Conservation (phyloP, 2,329 filamentous ascomycete species). For the Aphanoascus verrucosus region DNA sequence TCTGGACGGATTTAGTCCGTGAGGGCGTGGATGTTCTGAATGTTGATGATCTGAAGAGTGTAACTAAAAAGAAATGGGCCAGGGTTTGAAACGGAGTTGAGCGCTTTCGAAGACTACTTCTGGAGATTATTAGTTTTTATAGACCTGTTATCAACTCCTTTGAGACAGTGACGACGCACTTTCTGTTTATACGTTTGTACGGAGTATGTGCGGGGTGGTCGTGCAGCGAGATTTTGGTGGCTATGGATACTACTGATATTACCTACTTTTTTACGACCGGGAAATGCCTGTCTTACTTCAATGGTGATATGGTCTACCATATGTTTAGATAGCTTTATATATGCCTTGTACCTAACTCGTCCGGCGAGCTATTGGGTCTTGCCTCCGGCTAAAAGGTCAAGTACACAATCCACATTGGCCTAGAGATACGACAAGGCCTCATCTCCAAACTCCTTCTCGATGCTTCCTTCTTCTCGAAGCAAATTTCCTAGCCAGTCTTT, state of each 20-base stretch:
- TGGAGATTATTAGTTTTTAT: neutral
- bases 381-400: neutral
- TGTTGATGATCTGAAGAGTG: conserved; percentile 46
- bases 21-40: conserved; percentile 49
- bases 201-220: no score
- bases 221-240: no score
- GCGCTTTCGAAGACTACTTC: neutral
- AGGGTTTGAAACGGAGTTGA: neutral
- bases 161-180: no score
- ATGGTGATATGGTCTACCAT: no score
- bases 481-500: conserved; percentile 69
- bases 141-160: no score
- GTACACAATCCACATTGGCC: neutral
- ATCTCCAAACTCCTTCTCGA: conserved; percentile 63
- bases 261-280: no score
- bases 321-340: neutral
- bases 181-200: no score
- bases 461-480: conserved; percentile 61
- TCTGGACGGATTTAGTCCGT: conserved; percentile 45
- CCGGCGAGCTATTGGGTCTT: neutral
- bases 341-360: neutral
- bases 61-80: conserved; percentile 32
- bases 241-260: no score
- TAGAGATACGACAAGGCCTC: conserved; percentile 65
- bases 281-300: no score